A percentile compares a stretch with the other conserved stretches of the same genome.
Conservation (phyloP, 2,329 filamentous ascomycete genomes). For the Colletotrichum sp. region DNA sequence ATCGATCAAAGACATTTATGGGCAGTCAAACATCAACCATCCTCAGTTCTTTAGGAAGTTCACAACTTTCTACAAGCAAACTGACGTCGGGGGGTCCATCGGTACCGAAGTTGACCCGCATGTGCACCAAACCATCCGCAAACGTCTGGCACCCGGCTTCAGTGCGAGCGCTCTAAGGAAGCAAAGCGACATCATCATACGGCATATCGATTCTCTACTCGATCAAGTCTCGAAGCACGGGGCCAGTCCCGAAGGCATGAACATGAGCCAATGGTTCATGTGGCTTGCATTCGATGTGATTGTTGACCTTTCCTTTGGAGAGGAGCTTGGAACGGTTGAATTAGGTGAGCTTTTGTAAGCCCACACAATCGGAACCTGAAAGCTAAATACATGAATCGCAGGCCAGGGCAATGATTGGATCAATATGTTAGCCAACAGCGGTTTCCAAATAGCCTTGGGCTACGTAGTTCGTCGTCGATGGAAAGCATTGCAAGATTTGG, state of each 20-base stretch:
- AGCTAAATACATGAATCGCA: neutral
- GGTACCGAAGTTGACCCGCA: neutral
- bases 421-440: conserved; percentile 1
- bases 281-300: conserved; percentile 34
- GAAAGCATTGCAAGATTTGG: neutral
- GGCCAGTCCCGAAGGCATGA: conserved; percentile 27
- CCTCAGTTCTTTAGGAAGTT: conserved; percentile 19
- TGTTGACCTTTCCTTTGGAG: conserved; percentile 31
- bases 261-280: conserved; percentile 31
- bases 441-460: conserved; percentile 1
- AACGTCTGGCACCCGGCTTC: conserved; percentile 25
- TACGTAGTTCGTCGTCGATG: neutral
- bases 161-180: conserved; percentile 23
- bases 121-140: conserved; percentile 1
- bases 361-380: neutral
- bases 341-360: neutral
- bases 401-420: neutral
- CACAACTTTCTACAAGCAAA: neutral
- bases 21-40: conserved; percentile 21
- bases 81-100: conserved; percentile 20
- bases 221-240: neutral
- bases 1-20: conserved; percentile 46
- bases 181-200: conserved; percentile 32
- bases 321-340: conserved; percentile 29
- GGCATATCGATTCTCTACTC: conserved; percentile 44